These are phyloP conservation scores for Aspergillus tubingensis DNA, from an alignment of 2,329 filamentous ascomycete species.

Conservation along the genomic window DNA sequence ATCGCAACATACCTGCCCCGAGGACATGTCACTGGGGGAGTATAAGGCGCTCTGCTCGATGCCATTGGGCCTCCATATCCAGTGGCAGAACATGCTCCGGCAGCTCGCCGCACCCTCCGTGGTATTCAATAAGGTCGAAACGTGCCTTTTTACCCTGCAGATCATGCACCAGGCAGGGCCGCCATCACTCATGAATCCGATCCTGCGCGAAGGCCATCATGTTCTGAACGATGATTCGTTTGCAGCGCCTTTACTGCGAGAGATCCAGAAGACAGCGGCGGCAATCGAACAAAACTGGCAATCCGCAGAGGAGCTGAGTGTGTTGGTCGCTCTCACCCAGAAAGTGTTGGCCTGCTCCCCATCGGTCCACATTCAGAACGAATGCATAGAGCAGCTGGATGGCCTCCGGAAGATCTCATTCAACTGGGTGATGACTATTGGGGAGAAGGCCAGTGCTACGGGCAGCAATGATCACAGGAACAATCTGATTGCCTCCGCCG, in stretches of 20 bases:
- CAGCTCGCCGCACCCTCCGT: slow-evolving; percentile 53
- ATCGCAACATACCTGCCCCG: slow-evolving; percentile 51
- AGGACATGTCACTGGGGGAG: slow-evolving; percentile 54
- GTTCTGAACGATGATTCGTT: slow-evolving; percentile 29
- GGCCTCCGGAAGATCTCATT: slow-evolving; percentile 38
- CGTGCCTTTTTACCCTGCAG: slow-evolving; percentile 53
- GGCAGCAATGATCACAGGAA: slow-evolving; percentile 30
- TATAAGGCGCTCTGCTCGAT: slow-evolving; percentile 56
- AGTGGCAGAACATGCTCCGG: slow-evolving; percentile 59
- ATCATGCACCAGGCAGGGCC: slow-evolving; percentile 52
- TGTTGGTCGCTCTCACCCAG: slow-evolving; percentile 45
- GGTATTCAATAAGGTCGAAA: slow-evolving; percentile 55
- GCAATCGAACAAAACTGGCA: slow-evolving; percentile 56
- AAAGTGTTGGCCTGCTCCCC: slow-evolving; percentile 47
- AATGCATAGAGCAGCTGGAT: slow-evolving; percentile 35
- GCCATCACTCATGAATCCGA: slow-evolving; percentile 17
- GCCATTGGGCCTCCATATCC: slow-evolving; percentile 50
- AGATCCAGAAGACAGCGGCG: slow-evolving; percentile 33
- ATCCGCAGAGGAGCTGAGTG: slow-evolving; percentile 44
- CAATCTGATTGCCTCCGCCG: slow-evolving; percentile 35
- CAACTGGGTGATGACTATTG: slow-evolving; percentile 45
- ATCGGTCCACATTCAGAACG: slow-evolving; percentile 19
- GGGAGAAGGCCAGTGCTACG: slow-evolving; percentile 24
- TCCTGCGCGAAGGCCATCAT: slow-evolving; percentile 25
- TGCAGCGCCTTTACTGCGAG: slow-evolving; percentile 31